Base-by-base conservation (phyloP, 768 basidiomycete species). In the Naganishia onofrii region DNA sequence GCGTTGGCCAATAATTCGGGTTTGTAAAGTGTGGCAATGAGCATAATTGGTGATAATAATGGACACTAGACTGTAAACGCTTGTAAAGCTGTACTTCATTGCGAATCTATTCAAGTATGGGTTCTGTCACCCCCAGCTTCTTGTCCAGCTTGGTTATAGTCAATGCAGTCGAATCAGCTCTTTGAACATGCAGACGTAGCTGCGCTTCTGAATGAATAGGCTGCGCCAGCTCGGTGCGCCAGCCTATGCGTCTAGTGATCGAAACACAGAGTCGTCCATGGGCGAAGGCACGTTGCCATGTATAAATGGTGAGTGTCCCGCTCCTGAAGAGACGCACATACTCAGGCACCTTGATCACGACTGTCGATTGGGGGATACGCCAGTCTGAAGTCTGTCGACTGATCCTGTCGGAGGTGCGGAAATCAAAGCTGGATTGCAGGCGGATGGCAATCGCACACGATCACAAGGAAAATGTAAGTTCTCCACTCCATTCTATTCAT, bases 21-120 rank as follows among this genome's bases (percentile, higher is more conserved):
- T 1, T 9, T 31, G 57, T 55, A 36, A n/a, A 38, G 57, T 21
- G 38, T 36, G 23, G 60, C 23, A 26, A 44, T 2, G 13, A 21
- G 23, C 17, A 63, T 63, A 63, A 46, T 46, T 1, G 3, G 60
- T 42, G 60, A 36, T 36, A 42, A 63, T 63, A 63, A 58, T 46
- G 60, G 60, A 63, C 60, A 44, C 60, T 42, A 42, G 42, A 42
- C 42, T 63, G 26, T 36, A 10, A 23, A 44, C 3, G 38, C 29
- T 2, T 44, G 38, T 26, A 13, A 13, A 51, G 48, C 13, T 51
- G 19, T 51, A 51, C 5, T 23, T n/a, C 23, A 26, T 51, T n/a
- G 13, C n/a, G 12, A 51, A 26, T n/a, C 54, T 36, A 36, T 34
- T 15, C 38, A 29, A 38, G 17, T 19, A 38, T 3, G 34, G 31